These are phyloP conservation scores for Digitaria exilis DNA, from an alignment of 202 grass and related monocot species.

Conservation along the genomic window DNA sequence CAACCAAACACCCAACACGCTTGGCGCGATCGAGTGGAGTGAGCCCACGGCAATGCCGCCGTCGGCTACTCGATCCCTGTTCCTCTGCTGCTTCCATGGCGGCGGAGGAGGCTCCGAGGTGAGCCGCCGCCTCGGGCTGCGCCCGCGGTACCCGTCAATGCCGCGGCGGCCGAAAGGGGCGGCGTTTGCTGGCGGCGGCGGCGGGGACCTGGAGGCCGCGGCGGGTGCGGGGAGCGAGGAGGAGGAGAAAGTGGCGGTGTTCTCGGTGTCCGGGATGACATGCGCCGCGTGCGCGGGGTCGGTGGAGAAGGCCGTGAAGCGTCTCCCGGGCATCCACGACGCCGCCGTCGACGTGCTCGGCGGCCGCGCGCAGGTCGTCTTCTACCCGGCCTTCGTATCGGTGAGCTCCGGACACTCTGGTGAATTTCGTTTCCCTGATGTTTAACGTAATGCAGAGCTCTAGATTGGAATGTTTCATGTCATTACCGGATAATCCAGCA, in stretches of 20 bases:
- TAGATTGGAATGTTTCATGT: conserved; percentile 1
- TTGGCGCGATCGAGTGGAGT: not conserved
- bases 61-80: conserved; percentile 37
- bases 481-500: not conserved
- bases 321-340: conserved; percentile 84
- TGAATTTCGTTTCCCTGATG: not conserved
- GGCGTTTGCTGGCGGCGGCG: conserved; percentile 6
- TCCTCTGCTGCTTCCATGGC: conserved; percentile 53
- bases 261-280: conserved; percentile 79
- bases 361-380: conserved; percentile 74
- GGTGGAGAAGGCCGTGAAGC: conserved; percentile 95
- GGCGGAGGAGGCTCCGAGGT: conserved; percentile 33
- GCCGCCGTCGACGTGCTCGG: conserved; percentile 84
- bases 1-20: not conserved
- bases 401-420: conserved; percentile 45
- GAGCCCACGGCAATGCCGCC: conserved; percentile 21
- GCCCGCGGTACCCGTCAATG: conserved; percentile 74
- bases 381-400: conserved; percentile 78
- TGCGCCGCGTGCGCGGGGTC: conserved; percentile 86
- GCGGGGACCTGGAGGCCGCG: conserved; percentile 53
- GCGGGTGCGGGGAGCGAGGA: not conserved
- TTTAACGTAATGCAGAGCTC: not conserved
- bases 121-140: conserved; percentile 50
- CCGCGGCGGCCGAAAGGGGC: conserved; percentile 57
- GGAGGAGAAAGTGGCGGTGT: conserved; percentile 55